Evolutionary conservation across 148 eudicot species (phyloP), one percentile per base, ranked within the genome.

Genomic region (Diospyros lotus): DNA sequence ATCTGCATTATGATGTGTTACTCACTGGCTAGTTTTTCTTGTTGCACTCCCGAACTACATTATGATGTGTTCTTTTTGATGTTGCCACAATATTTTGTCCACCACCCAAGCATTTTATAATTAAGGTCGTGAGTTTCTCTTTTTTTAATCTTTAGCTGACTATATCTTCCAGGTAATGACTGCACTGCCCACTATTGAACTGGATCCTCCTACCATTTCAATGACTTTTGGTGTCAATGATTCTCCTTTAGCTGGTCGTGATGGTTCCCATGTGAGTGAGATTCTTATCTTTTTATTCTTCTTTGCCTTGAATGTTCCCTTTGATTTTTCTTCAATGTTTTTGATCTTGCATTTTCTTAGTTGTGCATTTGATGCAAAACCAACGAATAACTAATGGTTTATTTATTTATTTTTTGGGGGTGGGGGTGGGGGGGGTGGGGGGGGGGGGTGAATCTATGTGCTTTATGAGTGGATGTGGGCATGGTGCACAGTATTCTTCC

Each of bases 201-300:
- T 96, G 84, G 99, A 96, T 78, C 99, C 99, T 72, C 99, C 99
- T 56, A 96, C 98, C 66, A 96, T 96, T 80, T 96, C 99, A 64
- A 96, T 96, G 99, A 96, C 97, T 61, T 96, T 96, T 87, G 88
- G 99, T 72, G 99, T 96, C 73, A 96, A 96, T 78, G 99, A 96
- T 78, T 93, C 99, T 56, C 99, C 99, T 70, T 74, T 96, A 80
- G 99, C 99, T 62, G 99, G 99, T 67, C 88, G 85, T 78, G 99
- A 96, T 84, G 99, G 99, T 58, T 82, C 87, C 80, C 96, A 93
- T 82, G 99, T 96, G 86, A 88, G 99, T 66, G 15, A 7, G 58
- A 59, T 28, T 28, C 0, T 28, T 28, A 6, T 42, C 42, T 71
- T 68, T 38, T 45, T 42, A 53, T 41, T 6, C 41, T 11, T 72